Percentiles rank a stretch among this genome's conserved stretches.
Evolutionary conservation across 495 filamentous ascomycete species (phyloP).

Genomic region (Astrocystis sublimbata): DNA sequence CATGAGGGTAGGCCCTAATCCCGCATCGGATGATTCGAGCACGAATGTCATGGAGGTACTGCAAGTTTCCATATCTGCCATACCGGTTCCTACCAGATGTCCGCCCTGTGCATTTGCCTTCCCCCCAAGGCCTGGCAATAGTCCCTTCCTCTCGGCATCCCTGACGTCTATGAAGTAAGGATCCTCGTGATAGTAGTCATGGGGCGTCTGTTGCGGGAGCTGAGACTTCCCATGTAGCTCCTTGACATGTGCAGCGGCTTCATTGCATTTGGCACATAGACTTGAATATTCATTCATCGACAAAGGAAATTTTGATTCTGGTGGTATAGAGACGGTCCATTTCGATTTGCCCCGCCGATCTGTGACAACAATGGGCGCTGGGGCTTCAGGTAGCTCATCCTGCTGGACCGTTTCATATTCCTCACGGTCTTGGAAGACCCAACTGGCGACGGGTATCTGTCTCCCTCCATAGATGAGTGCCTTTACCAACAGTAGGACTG

Average conservation of each 20-base stretch:
- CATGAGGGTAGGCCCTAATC: constrained; percentile 68
- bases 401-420: constrained; percentile 55
- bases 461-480: constrained; percentile 31
- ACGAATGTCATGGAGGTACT: constrained; percentile 68
- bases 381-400: constrained; percentile 52
- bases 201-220: constrained; percentile 40
- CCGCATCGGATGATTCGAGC: constrained; percentile 65
- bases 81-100: constrained; percentile 38
- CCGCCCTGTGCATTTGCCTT: constrained; percentile 30
- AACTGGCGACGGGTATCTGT: constrained; percentile 32
- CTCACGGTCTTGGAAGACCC: constrained; percentile 32
- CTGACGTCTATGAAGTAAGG: constrained; percentile 65
- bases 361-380: constrained; percentile 59
- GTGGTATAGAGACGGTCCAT: constrained; percentile 73
- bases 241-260: constrained; percentile 52
- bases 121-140: constrained; percentile 46
- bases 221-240: constrained; percentile 45
- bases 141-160: constrained; percentile 59
- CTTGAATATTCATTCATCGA: constrained; percentile 56
- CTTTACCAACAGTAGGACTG: constrained; percentile 19
- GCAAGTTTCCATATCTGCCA: constrained; percentile 54
- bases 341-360: constrained; percentile 57
- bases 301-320: constrained; percentile 58
- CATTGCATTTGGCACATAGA: constrained; percentile 59
- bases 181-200: constrained; percentile 60